Evolutionary conservation across 257 asterid species (phyloP), one percentile per base, ranked within the genome.

Genomic region (Gentiana straminea): DNA sequence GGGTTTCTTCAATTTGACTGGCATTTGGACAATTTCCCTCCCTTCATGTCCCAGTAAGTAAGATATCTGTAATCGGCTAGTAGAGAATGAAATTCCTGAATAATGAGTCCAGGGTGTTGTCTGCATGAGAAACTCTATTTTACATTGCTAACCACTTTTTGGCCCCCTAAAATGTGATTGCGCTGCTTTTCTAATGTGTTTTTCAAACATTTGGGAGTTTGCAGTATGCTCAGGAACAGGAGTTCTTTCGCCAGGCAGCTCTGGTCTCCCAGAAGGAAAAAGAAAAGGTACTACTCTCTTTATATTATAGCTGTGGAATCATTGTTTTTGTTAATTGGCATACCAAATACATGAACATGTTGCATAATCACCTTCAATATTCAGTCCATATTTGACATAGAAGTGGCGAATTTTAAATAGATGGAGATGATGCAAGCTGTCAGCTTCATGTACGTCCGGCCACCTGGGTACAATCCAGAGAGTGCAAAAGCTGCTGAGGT

Each of bases 211-310:
- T 56, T 32, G 64, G 49, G 57, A 7, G 53, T 53, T 53, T 56
- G 65, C 96, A 91, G 97, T 91, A 87, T 87, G 94, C 95, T 47
- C 98, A 91, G 74, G 95, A 91, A 81, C 98, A 91, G 78, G 98
- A 92, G 13, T 92, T 78, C 69, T 86, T 87, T 61, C 79, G 95
- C 51, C 98, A 92, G 77, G 66, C 98, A 46, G 94, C 98, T 45
- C 83, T 92, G 3, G 83, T 88, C 59, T 84, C 95, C 61, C 77
- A 85, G 77, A 85, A 80, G 71, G 98, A 92, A 76, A 85, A 88
- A 71, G 98, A 92, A 57, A 92, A 85, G 98, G 98, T 92, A 69
- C 33, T 44, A 33, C 10, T 46, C 2, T 46, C 36, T 65, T n/a
- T 3, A 13, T 35, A 47, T 48, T 11, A 10, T 10, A 41, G 3